phyloP scores from a whole-genome alignment of 345 rosid species.

The Acer campestre region DNA sequence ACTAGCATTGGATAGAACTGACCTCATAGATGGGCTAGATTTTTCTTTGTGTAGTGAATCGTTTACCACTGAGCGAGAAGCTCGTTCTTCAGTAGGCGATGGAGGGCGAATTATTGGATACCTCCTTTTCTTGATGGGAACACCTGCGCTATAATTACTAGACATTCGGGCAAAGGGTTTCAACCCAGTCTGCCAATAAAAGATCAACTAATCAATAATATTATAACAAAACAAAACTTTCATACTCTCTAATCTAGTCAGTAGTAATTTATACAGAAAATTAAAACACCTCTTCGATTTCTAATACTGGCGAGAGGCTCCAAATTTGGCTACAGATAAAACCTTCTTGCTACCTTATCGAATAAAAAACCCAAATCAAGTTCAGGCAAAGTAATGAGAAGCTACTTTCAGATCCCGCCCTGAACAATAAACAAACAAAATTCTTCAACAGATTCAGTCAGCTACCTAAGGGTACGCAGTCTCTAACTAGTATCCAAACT shows the following conservation, averaged over 20 bases:
- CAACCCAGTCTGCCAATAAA: constrained; percentile 52
- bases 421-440: neutral
- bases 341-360: constrained; percentile 24
- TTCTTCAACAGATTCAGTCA: neutral
- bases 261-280: constrained; percentile 9
- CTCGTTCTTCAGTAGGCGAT: constrained; percentile 47
- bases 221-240: constrained; percentile 10
- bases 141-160: constrained; percentile 56
- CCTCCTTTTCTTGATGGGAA: constrained; percentile 91
- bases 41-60: constrained; percentile 25
- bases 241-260: constrained; percentile 13
- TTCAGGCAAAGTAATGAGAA: neutral
- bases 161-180: constrained; percentile 47
- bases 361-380: constrained; percentile 10
- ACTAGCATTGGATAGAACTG: constrained; percentile 32
- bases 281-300: constrained; percentile 61
- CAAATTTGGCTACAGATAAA: constrained; percentile 20
- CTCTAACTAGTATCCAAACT: neutral
- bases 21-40: constrained; percentile 26
- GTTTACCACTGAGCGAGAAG: constrained; percentile 21
- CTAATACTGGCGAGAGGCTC: constrained; percentile 43
- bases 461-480: neutral
- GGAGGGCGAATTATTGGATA: constrained; percentile 43
- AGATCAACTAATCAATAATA: constrained; percentile 31
- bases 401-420: neutral